Evolutionary conservation across 768 basidiomycete species (phyloP).

Genomic region (Lactarius evosmus): DNA sequence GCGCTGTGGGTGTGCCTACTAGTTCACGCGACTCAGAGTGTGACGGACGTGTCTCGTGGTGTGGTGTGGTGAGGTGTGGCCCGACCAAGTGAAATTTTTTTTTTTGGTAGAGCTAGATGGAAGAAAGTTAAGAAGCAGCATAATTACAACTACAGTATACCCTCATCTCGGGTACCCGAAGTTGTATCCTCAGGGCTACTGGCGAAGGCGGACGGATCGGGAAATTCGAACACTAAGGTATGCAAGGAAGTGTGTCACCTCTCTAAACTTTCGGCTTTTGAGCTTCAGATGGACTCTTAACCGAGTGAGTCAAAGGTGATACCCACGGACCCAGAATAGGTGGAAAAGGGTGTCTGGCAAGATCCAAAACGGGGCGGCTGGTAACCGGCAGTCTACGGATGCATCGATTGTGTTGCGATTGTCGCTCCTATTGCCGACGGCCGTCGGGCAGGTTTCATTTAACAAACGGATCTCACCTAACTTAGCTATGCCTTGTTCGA

Average conservation of each 20-base stretch:
- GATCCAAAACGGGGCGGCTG: neutral
- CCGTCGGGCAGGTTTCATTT: neutral
- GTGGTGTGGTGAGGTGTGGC: neutral
- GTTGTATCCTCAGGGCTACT: too few relatives aligned
- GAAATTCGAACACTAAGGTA: too few relatives aligned
- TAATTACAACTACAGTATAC: neutral
- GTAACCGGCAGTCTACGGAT: neutral
- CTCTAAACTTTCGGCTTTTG: too few relatives aligned
- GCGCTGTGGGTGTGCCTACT: neutral
- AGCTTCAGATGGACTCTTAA: too few relatives aligned
- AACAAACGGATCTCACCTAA: neutral
- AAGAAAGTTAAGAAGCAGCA: neutral
- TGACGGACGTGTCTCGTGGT: constrained; percentile 12
- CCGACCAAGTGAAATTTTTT: neutral
- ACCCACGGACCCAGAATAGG: neutral
- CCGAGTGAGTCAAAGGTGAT: too few relatives aligned
- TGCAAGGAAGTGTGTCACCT: too few relatives aligned
- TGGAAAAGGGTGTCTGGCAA: neutral
- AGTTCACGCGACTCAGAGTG: neutral
- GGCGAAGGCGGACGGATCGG: too few relatives aligned
- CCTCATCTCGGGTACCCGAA: too few relatives aligned
- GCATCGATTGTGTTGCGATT: neutral
- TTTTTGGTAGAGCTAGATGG: neutral
- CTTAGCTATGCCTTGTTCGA: neutral
- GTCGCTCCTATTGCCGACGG: neutral